Evolutionary conservation across 352 stramenopile species (phyloP).

Genomic region (Saprolegnia diclina): DNA sequence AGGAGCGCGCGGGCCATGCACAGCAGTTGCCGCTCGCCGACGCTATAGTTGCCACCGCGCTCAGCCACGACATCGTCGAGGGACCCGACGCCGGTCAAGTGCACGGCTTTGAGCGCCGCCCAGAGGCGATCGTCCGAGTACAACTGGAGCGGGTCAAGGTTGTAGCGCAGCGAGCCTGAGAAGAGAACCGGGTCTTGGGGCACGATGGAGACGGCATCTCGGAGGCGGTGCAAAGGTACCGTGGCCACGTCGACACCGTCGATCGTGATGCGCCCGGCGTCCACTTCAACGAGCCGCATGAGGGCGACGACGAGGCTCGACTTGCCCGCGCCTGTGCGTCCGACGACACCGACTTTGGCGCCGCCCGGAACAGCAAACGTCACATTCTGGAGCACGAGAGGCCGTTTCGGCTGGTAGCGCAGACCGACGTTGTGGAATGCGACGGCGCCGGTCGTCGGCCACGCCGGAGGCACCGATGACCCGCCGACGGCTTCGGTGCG

Average conservation of each 20-base stretch:
- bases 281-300: conserved; percentile 65
- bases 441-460: conserved; percentile 57
- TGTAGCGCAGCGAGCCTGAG: conserved; percentile 67
- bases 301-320: conserved; percentile 61
- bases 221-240: conserved; percentile 53
- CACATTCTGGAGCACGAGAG: conserved; percentile 31
- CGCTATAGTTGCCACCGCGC: conserved; percentile 23
- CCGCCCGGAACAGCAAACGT: conserved; percentile 44
- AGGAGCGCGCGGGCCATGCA: conserved; percentile 34
- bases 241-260: conserved; percentile 63
- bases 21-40: conserved; percentile 34
- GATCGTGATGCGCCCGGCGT: conserved; percentile 58
- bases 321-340: conserved; percentile 55
- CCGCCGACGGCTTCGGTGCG: not conserved
- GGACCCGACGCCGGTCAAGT: conserved; percentile 51
- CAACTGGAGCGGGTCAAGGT: conserved; percentile 57
- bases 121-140: conserved; percentile 83
- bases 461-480: conserved; percentile 26
- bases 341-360: conserved; percentile 48
- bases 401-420: conserved; percentile 50
- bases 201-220: conserved; percentile 70
- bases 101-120: conserved; percentile 65
- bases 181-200: conserved; percentile 84
- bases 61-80: conserved; percentile 72
- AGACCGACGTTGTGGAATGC: conserved; percentile 62